Conservation (phyloP, 306 rosid species). For the Prinsepia uniflora region DNA sequence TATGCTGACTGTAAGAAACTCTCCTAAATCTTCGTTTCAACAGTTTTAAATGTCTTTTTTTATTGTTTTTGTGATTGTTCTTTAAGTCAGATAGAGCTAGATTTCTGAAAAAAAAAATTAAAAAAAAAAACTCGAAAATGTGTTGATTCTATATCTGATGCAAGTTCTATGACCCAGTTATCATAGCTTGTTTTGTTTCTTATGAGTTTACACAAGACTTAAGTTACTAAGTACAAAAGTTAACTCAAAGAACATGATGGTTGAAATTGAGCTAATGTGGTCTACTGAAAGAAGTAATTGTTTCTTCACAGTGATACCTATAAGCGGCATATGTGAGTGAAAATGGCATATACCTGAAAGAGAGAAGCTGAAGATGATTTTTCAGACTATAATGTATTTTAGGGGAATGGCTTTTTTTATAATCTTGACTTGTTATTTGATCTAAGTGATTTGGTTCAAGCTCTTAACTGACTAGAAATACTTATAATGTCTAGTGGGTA, state of each 20-base stretch:
- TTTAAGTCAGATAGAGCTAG: slow-evolving; percentile 3
- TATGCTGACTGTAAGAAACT: slow-evolving; percentile 71
- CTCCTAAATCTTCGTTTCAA: slow-evolving; percentile 17
- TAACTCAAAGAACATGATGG: neutral
- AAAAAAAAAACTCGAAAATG: neutral
- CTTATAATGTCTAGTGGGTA: neutral
- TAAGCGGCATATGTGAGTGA: neutral
- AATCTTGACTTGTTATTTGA: neutral
- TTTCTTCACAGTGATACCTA: neutral
- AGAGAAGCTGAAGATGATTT: neutral
- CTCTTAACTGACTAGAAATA: neutral
- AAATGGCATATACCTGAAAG: neutral
- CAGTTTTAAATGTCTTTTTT: slow-evolving; percentile 18
- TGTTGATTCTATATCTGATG: neutral
- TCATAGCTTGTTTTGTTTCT: slow-evolving; percentile 5
- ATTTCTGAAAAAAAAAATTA: neutral
- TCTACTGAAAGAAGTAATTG: neutral
- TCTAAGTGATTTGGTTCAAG: neutral
- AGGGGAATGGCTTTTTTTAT: neutral
- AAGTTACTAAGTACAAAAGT: neutral
- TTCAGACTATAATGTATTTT: neutral
- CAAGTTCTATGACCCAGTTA: neutral
- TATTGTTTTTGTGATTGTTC: slow-evolving; percentile 1
- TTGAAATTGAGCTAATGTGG: slow-evolving; percentile 1
- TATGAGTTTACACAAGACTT: neutral